A percentile compares a stretch with the other conserved stretches of the same genome.
Evolutionary conservation across 495 filamentous ascomycete species (phyloP).

Genomic region (Trichoderma gamsii): DNA sequence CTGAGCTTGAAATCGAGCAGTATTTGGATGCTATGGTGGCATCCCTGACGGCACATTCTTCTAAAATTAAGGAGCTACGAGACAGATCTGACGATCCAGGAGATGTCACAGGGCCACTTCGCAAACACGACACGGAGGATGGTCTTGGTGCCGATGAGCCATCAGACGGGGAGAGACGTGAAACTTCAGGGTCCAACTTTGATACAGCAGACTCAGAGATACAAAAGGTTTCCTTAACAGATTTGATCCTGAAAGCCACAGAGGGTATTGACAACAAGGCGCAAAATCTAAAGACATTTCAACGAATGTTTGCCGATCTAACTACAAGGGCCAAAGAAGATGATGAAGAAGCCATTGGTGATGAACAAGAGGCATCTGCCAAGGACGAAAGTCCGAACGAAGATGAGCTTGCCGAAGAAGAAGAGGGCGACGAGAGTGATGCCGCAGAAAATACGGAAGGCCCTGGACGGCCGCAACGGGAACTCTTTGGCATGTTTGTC

Average conservation of each 20-base stretch:
- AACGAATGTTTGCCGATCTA: slow-evolving; percentile 11
- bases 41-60: slow-evolving; percentile 27
- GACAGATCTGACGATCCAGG: neutral
- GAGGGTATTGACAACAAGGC: slow-evolving; percentile 22
- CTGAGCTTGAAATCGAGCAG: slow-evolving; percentile 29
- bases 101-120: slow-evolving; percentile 16
- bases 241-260: slow-evolving; percentile 24
- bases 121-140: slow-evolving; percentile 14
- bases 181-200: slow-evolving; percentile 23
- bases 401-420: slow-evolving; percentile 8
- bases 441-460: slow-evolving; percentile 19
- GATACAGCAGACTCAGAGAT: slow-evolving; percentile 25
- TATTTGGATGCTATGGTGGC: slow-evolving; percentile 37
- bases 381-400: slow-evolving; percentile 1
- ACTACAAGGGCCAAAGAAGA: slow-evolving; percentile 12
- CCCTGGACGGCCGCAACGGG: neutral
- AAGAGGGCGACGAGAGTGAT: slow-evolving; percentile 5
- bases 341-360: slow-evolving; percentile 13
- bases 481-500: slow-evolving; percentile 60
- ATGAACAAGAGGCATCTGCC: neutral
- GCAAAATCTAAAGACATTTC: neutral
- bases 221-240: slow-evolving; percentile 23
- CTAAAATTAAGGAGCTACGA: slow-evolving; percentile 13
- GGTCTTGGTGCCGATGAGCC: slow-evolving; percentile 16
- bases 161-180: slow-evolving; percentile 23